These are phyloP conservation scores for Teratosphaeria zuluensis DNA, from an alignment of 2,329 filamentous ascomycete genomes.

Conservation along the genomic window DNA sequence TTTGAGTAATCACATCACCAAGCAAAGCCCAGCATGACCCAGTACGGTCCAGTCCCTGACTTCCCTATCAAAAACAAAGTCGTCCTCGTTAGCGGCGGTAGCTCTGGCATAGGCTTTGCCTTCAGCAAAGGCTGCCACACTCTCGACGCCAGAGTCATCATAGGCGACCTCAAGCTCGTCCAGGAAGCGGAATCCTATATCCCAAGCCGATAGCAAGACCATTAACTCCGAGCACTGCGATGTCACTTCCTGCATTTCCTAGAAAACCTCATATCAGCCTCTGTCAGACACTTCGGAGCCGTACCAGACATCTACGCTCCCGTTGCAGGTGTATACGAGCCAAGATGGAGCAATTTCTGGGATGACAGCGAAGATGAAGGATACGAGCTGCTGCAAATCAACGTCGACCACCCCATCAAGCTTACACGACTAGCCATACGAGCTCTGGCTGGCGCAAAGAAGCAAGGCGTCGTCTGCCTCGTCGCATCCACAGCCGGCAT, in stretches of 20 bases:
- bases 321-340: slow-evolving; percentile 30
- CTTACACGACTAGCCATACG: slow-evolving; percentile 31
- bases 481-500: slow-evolving; percentile 27
- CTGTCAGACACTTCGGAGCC: slow-evolving; percentile 9
- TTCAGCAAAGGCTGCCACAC: slow-evolving; percentile 10
- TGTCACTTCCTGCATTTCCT: slow-evolving; percentile 12
- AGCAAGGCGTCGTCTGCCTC: slow-evolving; percentile 28
- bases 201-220: neutral
- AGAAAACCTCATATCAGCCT: slow-evolving; percentile 11
- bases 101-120: slow-evolving; percentile 13
- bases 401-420: slow-evolving; percentile 31
- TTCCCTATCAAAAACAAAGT: slow-evolving; percentile 13
- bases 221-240: slow-evolving; percentile 10
- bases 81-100: slow-evolving; percentile 10
- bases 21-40: too few species aligned
- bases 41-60: slow-evolving; percentile 4
- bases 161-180: slow-evolving; percentile 14
- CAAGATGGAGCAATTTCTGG: slow-evolving; percentile 27
- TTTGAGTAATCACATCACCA: too few species aligned
- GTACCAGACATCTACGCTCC: neutral
- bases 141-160: slow-evolving; percentile 9
- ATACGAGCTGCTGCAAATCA: slow-evolving; percentile 26
- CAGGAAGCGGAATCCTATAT: slow-evolving; percentile 10
- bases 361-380: slow-evolving; percentile 27
- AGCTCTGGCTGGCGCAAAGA: slow-evolving; percentile 20